These are phyloP conservation scores for Irpex sp. DNA, from an alignment of 1,284 basidiomycete species.

Conservation along the genomic window DNA sequence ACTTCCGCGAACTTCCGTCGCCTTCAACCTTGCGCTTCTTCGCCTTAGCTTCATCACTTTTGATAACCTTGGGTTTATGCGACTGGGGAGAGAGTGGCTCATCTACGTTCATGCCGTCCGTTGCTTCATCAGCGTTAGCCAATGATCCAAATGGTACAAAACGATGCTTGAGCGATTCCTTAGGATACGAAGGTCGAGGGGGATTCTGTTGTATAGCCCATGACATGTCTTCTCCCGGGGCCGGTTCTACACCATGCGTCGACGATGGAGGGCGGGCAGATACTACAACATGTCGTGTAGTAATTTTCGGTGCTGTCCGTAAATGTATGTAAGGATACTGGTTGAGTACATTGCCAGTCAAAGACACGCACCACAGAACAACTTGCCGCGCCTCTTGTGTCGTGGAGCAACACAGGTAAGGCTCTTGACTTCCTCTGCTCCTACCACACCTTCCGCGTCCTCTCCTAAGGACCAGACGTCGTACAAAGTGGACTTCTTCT, in stretches of 20 bases:
- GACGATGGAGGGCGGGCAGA: slow-evolving; percentile 44
- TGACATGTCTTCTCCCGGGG: slow-evolving; percentile 15
- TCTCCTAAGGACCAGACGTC: slow-evolving; percentile 46
- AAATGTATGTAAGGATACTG: neutral
- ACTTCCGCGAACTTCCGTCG: slow-evolving; percentile 35
- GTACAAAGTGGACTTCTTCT: slow-evolving; percentile 50
- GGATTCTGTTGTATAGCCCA: slow-evolving; percentile 43
- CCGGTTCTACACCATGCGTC: slow-evolving; percentile 24
- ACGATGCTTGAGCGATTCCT: slow-evolving; percentile 55
- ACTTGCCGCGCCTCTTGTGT: slow-evolving; percentile 51
- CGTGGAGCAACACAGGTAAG: slow-evolving; percentile 64
- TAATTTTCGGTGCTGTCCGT: slow-evolving; percentile 49
- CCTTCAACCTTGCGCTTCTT: slow-evolving; percentile 46
- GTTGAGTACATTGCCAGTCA: neutral
- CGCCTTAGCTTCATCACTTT: slow-evolving; percentile 28
- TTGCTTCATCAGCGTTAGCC: slow-evolving; percentile 13
- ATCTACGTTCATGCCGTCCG: slow-evolving; percentile 22
- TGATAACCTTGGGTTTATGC: slow-evolving; percentile 27
- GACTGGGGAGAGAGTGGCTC: slow-evolving; percentile 13
- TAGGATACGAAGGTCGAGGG: slow-evolving; percentile 54
- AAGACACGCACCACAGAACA: slow-evolving; percentile 49
- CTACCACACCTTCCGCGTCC: slow-evolving; percentile 34
- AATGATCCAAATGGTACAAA: slow-evolving; percentile 60
- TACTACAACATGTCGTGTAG: slow-evolving; percentile 56
- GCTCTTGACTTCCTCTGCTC: slow-evolving; percentile 60